Percentiles rank a stretch among this genome's conserved stretches.
These are phyloP conservation scores for Populus pruinosa DNA, from an alignment of 345 rosid species.

Conservation along the genomic window DNA sequence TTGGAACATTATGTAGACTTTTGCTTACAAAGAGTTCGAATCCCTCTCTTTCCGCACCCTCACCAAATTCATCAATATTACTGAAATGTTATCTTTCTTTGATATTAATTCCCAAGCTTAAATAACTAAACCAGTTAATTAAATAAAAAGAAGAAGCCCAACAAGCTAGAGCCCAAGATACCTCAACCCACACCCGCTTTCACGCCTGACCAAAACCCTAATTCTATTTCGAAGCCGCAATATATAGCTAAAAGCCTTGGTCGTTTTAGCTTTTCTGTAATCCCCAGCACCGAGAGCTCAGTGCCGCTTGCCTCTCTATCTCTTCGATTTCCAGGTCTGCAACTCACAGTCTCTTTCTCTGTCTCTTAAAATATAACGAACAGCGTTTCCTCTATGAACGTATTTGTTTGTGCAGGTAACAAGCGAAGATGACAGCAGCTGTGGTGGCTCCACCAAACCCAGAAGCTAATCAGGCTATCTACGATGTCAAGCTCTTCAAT, in stretches of 20 bases:
- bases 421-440: constrained; percentile 9
- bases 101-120: no score
- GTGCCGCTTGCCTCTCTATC: background rate
- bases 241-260: background rate
- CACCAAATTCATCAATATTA: no score
- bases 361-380: background rate
- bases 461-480: constrained; percentile 3
- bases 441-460: background rate
- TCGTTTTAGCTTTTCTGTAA: background rate
- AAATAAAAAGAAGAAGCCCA: background rate
- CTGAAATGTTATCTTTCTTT: no score
- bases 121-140: no score
- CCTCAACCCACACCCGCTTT: background rate
- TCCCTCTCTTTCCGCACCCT: no score
- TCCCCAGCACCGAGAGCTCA: background rate
- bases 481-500: constrained; percentile 75
- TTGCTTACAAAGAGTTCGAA: no score
- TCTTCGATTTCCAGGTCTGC: background rate
- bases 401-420: background rate
- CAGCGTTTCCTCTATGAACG: background rate
- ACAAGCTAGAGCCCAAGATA: background rate
- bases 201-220: background rate
- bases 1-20: no score
- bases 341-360: background rate
- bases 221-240: background rate